Conservation (phyloP, 169 alveolate species). For the Cryptosporidium andersoni region DNA sequence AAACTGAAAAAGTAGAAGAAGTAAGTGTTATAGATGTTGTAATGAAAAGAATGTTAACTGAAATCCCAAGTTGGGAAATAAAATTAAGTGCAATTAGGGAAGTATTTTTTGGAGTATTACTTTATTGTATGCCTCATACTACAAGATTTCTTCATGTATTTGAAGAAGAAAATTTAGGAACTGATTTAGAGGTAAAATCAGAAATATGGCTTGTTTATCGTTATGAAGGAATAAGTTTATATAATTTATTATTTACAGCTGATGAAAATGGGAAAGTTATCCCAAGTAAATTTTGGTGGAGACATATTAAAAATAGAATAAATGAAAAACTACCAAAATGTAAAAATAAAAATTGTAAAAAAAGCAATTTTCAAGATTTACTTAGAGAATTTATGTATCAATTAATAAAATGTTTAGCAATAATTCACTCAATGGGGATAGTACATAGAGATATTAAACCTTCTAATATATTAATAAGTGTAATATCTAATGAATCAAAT, state of each 20-base stretch:
- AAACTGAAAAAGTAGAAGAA: background rate
- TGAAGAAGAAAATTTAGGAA: constrained; percentile 38
- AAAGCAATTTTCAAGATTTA: background rate
- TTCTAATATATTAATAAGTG: constrained; percentile 40
- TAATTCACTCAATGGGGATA: constrained; percentile 33
- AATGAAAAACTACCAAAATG: background rate
- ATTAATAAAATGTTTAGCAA: constrained; percentile 6
- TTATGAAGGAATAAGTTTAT: constrained; percentile 37
- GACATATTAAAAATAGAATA: constrained; percentile 4
- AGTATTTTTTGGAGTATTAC: constrained; percentile 52
- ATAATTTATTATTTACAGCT: constrained; percentile 23
- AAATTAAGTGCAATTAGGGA: constrained; percentile 38
- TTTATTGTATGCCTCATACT: constrained; percentile 57
- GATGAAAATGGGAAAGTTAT: constrained; percentile 14
- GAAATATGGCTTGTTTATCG: constrained; percentile 64
- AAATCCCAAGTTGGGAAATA: background rate
- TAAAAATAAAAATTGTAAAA: background rate
- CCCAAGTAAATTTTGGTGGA: constrained; percentile 68
- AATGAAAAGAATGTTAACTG: constrained; percentile 48
- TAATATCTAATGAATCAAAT: background rate
- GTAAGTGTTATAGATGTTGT: constrained; percentile 26
- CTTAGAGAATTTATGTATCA: constrained; percentile 19
- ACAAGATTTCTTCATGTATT: constrained; percentile 54
- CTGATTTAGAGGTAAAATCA: background rate
- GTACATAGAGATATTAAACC: constrained; percentile 69